These are phyloP conservation scores for Sporothrix dimorphospora DNA, from an alignment of 2,329 filamentous ascomycete species.

Conservation along the genomic window DNA sequence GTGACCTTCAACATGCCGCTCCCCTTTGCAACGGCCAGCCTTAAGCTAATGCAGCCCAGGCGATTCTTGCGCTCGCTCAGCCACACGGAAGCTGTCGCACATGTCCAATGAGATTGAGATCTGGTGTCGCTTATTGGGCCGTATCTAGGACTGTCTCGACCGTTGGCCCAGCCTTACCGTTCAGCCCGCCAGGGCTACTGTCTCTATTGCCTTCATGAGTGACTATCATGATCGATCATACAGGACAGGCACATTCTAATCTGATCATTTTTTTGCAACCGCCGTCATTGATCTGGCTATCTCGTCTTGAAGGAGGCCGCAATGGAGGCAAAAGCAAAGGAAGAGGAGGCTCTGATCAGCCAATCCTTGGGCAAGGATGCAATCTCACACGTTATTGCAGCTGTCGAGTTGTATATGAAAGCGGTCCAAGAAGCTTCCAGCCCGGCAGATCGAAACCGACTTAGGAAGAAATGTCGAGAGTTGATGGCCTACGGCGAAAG, in stretches of 20 bases:
- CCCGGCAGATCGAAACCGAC: slow-evolving; percentile 64
- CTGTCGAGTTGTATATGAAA: slow-evolving; percentile 80
- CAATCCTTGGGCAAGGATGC: slow-evolving; percentile 54
- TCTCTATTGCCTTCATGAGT: not conserved
- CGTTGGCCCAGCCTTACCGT: not conserved
- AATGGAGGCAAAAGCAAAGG: slow-evolving; percentile 32
- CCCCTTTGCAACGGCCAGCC: not conserved
- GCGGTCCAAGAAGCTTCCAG: slow-evolving; percentile 66
- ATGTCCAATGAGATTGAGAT: slow-evolving; percentile 18
- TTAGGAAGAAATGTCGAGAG: slow-evolving; percentile 69
- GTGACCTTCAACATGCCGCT: not conserved
- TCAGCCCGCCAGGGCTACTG: not conserved
- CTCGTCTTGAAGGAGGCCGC: not conserved
- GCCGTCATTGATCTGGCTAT: not conserved
- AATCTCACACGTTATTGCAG: slow-evolving; percentile 73
- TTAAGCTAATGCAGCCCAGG: slow-evolving; percentile 21
- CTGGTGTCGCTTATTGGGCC: not conserved
- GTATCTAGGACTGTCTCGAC: not conserved
- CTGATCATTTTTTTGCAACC: not conserved
- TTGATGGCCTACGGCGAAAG: slow-evolving; percentile 73
- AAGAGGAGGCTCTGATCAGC: slow-evolving; percentile 32
- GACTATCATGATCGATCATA: not conserved
- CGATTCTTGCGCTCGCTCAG: slow-evolving; percentile 3
- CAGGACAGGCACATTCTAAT: not conserved
- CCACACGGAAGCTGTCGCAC: slow-evolving; percentile 6